phyloP scores from a whole-genome alignment of 1,139 yeast species.

The Geotrichum aggregatum region DNA sequence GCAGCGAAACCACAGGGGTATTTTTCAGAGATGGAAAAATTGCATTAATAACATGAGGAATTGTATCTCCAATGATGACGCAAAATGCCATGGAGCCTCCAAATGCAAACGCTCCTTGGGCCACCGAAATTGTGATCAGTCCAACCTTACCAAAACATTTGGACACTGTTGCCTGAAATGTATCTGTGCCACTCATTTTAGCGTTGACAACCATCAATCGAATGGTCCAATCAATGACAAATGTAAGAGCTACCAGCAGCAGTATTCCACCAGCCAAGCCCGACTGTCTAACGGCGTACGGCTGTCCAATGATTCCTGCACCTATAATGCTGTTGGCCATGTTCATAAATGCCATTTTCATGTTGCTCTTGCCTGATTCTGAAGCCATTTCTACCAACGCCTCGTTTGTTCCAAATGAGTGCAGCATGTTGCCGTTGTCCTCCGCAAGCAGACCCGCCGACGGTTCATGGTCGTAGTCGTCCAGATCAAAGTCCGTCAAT shows the following conservation, averaged over 20 bases:
- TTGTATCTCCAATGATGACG: conserved; percentile 90
- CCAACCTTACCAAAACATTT: conserved; percentile 77
- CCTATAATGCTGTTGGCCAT: conserved; percentile 92
- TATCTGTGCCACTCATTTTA: conserved; percentile 64
- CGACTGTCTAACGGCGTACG: conserved; percentile 77
- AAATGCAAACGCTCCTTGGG: conserved; percentile 86
- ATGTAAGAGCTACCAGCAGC: conserved; percentile 55
- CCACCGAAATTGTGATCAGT: conserved; percentile 57
- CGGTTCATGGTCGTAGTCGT: conserved; percentile 9
- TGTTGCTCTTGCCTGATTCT: conserved; percentile 44
- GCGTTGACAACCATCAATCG: conserved; percentile 76
- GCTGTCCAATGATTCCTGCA: conserved; percentile 93
- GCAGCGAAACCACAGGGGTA: conserved; percentile 45
- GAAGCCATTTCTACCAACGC: conserved; percentile 29
- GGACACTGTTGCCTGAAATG: conserved; percentile 83
- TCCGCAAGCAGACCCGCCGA: conserved; percentile 8
- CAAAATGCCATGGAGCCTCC: conserved; percentile 95
- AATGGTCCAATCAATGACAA: conserved; percentile 83
- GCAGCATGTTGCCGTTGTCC: background rate
- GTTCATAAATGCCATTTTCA: conserved; percentile 91
- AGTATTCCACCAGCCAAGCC: conserved; percentile 75
- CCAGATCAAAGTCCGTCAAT: conserved; percentile 10
- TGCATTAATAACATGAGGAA: conserved; percentile 80
- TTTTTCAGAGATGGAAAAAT: conserved; percentile 52
- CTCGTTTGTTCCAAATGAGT: conserved; percentile 25